Conservation (phyloP, 2,329 filamentous ascomycete species). For the Xylariales sp. region DNA sequence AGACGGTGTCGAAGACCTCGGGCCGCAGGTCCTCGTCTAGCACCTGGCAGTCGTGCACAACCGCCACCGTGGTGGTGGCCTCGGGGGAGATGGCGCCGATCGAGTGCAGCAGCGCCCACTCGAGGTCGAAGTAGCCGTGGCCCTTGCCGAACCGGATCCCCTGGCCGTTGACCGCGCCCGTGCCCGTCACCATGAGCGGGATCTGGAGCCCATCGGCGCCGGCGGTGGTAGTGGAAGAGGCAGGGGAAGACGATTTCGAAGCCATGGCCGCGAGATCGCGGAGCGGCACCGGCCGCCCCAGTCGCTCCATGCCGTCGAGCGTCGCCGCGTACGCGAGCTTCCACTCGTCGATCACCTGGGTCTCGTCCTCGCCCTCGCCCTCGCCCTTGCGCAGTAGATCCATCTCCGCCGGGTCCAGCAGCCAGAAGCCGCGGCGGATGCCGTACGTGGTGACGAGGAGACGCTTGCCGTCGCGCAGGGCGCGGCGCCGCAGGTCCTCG, state of each 20-base stretch:
- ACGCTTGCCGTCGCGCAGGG: slow-evolving; percentile 33
- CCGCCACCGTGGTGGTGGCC: slow-evolving; percentile 22
- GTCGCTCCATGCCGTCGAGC: slow-evolving; percentile 38
- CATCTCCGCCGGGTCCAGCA: slow-evolving; percentile 28
- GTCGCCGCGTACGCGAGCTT: slow-evolving; percentile 28
- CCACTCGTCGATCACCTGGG: slow-evolving; percentile 16
- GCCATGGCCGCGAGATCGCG: slow-evolving; percentile 26
- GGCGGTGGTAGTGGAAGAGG: no score
- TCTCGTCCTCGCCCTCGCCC: background rate
- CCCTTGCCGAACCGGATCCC: slow-evolving; percentile 36
- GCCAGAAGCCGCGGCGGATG: slow-evolving; percentile 34
- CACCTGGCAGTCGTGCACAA: slow-evolving; percentile 38
- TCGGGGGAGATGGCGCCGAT: slow-evolving; percentile 20
- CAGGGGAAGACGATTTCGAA: no score
- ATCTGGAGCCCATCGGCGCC: no score
- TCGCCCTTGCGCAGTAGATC: no score
- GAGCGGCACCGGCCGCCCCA: slow-evolving; percentile 29
- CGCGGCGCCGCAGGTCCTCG: slow-evolving; percentile 31
- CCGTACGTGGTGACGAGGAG: slow-evolving; percentile 36
- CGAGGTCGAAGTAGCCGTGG: slow-evolving; percentile 35
- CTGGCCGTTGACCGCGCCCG: slow-evolving; percentile 30
- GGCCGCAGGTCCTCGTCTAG: slow-evolving; percentile 27
- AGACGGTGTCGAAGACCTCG: slow-evolving; percentile 34
- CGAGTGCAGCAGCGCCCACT: slow-evolving; percentile 34
- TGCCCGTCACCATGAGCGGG: slow-evolving; percentile 33